A percentile compares a stretch with the other conserved stretches of the same genome.
These are phyloP conservation scores for Petunia axillaris DNA, from an alignment of 257 asterid genomes.

Conservation along the genomic window DNA sequence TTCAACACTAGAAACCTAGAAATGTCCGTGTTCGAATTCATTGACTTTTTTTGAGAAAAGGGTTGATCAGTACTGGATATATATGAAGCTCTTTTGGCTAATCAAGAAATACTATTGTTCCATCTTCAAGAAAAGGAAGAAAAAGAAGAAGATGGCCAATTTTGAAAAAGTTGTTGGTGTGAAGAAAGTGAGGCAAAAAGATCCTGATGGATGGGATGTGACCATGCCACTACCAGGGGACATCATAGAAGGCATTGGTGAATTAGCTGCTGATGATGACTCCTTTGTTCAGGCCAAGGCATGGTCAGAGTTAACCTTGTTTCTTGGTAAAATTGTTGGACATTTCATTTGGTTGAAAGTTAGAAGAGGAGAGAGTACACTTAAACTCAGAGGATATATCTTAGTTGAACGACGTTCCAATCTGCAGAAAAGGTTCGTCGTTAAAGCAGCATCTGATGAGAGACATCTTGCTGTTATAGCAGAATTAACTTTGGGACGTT, in stretches of 20 bases:
- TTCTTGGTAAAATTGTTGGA: conserved; percentile 41
- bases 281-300: conserved; percentile 45
- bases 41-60: neutral
- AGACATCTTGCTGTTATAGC: conserved; percentile 57
- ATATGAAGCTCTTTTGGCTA: neutral
- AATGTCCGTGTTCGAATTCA: conserved; percentile 20
- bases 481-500: conserved; percentile 49
- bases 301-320: conserved; percentile 39
- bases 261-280: conserved; percentile 32
- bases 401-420: conserved; percentile 37
- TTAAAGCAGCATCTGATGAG: conserved; percentile 55
- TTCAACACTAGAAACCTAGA: conserved; percentile 44
- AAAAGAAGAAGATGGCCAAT: conserved; percentile 30
- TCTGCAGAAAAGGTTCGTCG: conserved; percentile 44
- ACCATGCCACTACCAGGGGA: conserved; percentile 62
- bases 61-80: neutral
- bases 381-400: conserved; percentile 46
- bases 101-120: conserved; percentile 17
- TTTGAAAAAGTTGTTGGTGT: conserved; percentile 44
- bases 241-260: conserved; percentile 51
- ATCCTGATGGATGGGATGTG: conserved; percentile 52
- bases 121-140: neutral
- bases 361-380: conserved; percentile 45
- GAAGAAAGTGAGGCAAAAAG: conserved; percentile 49
- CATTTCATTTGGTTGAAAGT: conserved; percentile 52